A percentile compares a stretch with the other conserved stretches of the same genome.
Conservation (phyloP, 257 asterid genomes). For the Plantago ovata region DNA sequence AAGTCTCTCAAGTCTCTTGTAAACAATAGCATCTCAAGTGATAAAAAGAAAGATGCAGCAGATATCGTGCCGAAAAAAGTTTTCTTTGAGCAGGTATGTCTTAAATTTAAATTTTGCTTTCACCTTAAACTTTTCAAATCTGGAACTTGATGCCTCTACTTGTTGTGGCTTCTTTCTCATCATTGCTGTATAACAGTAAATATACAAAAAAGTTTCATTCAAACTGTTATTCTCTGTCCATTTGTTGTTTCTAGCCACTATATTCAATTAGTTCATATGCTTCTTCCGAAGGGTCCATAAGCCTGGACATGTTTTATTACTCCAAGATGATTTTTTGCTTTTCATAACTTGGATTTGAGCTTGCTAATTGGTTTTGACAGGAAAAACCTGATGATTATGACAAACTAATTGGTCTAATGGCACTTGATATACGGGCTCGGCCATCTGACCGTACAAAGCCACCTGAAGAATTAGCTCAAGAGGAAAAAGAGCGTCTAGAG, state of each 20-base stretch:
- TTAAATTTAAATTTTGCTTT: constrained; percentile 1
- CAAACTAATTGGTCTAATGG: constrained; percentile 68
- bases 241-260: constrained; percentile 5
- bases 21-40: constrained; percentile 40
- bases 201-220: background rate
- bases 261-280: background rate
- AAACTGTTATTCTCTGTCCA: constrained; percentile 1
- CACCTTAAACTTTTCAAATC: background rate
- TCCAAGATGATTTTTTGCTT: constrained; percentile 5
- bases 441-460: constrained; percentile 89
- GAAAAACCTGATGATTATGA: constrained; percentile 80
- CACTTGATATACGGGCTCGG: constrained; percentile 80
- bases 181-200: constrained; percentile 4
- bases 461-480: constrained; percentile 93
- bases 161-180: constrained; percentile 6
- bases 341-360: constrained; percentile 9
- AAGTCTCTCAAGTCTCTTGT: constrained; percentile 65
- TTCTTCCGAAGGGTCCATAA: no score
- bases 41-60: constrained; percentile 37
- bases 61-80: constrained; percentile 28
- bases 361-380: constrained; percentile 36
- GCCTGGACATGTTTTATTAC: no score
- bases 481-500: constrained; percentile 91
- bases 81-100: constrained; percentile 42
- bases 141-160: constrained; percentile 6